phyloP scores from a whole-genome alignment of 331 rosid genomes.

The Malus hybrid region DNA sequence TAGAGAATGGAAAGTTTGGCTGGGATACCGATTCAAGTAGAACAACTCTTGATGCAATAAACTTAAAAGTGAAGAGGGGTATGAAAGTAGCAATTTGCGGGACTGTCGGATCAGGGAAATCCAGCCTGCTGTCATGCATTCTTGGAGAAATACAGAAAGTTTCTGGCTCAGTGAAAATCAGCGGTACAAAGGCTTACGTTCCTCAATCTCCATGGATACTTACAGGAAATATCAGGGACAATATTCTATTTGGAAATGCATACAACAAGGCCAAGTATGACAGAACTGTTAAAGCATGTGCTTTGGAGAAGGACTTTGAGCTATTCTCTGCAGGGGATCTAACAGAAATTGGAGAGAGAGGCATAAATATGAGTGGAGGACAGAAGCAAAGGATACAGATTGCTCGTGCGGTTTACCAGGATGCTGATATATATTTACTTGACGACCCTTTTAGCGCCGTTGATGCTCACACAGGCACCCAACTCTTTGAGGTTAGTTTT shows the following conservation, averaged over 20 bases:
- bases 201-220: slow-evolving; percentile 93
- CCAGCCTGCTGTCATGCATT: slow-evolving; percentile 64
- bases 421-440: slow-evolving; percentile 82
- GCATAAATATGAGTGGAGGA: slow-evolving; percentile 96
- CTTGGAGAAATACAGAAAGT: slow-evolving; percentile 78
- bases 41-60: slow-evolving; percentile 58
- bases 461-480: slow-evolving; percentile 97
- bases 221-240: slow-evolving; percentile 77
- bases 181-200: slow-evolving; percentile 94
- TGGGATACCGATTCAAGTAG: slow-evolving; percentile 60
- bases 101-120: slow-evolving; percentile 85
- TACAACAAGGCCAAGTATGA: slow-evolving; percentile 47
- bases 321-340: slow-evolving; percentile 67
- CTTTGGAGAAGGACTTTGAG: slow-evolving; percentile 82
- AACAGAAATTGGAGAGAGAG: slow-evolving; percentile 94
- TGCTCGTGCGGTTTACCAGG: slow-evolving; percentile 89
- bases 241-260: slow-evolving; percentile 75
- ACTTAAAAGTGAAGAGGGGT: slow-evolving; percentile 76
- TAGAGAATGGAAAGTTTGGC: slow-evolving; percentile 68
- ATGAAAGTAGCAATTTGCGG: slow-evolving; percentile 96
- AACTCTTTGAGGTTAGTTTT: slow-evolving; percentile 68
- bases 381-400: slow-evolving; percentile 95
- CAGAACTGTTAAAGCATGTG: slow-evolving; percentile 73
- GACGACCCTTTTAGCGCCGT: slow-evolving; percentile 98
- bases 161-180: slow-evolving; percentile 66